Conservation (phyloP, 371 early-diverging fungal species). For the Basidiobolus meristosporus region DNA sequence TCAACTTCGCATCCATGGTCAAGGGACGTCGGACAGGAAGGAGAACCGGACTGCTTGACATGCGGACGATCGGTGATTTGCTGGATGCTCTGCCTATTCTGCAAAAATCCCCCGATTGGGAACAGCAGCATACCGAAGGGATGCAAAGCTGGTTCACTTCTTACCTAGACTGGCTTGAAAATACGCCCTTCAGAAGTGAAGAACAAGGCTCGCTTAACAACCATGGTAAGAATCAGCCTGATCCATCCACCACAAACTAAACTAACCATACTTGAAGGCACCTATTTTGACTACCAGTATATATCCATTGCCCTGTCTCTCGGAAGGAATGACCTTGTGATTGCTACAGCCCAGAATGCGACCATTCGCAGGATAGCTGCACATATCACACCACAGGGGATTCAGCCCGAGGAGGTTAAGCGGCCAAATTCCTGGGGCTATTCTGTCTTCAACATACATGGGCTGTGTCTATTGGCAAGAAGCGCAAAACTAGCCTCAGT, state of each 20-base stretch:
- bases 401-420: slow-evolving; percentile 13
- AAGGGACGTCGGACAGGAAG: slow-evolving; percentile 17
- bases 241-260: too few relatives aligned
- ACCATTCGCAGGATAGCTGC: slow-evolving; percentile 8
- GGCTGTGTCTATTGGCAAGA: slow-evolving; percentile 11
- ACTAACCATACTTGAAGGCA: slow-evolving; percentile 7
- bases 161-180: slow-evolving; percentile 23
- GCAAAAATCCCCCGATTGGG: not conserved
- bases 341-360: slow-evolving; percentile 3
- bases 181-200: slow-evolving; percentile 14
- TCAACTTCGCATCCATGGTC: slow-evolving; percentile 20
- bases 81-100: slow-evolving; percentile 2
- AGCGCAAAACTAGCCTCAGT: slow-evolving; percentile 6
- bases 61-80: slow-evolving; percentile 15
- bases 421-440: slow-evolving; percentile 14
- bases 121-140: not conserved
- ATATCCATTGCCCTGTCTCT: slow-evolving; percentile 15
- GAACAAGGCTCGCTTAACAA: slow-evolving; percentile 18
- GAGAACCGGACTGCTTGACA: slow-evolving; percentile 20
- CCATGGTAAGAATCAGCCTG: slow-evolving; percentile 6
- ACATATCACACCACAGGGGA: slow-evolving; percentile 13
- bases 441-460: slow-evolving; percentile 16
- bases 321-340: slow-evolving; percentile 11
- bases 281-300: slow-evolving; percentile 15
- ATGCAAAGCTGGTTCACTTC: slow-evolving; percentile 18